Evolutionary conservation across 1,284 basidiomycete genomes (phyloP), one percentile per base, ranked within the genome.

Genomic region (Vanrija sp.): DNA sequence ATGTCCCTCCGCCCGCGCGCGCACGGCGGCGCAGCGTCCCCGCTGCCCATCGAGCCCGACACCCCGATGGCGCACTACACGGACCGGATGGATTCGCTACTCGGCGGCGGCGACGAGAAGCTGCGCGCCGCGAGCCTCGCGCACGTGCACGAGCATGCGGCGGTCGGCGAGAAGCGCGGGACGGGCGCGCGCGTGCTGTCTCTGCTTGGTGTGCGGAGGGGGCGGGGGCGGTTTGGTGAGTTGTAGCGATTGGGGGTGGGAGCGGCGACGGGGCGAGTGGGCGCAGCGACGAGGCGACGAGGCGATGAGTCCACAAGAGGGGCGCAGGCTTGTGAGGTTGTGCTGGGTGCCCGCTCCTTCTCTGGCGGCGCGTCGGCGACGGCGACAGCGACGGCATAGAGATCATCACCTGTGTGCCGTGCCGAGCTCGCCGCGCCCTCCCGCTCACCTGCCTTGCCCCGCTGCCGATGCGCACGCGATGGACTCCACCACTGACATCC

Each of bases 41-140:
- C 46, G 18, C 25, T 28, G 14, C 23, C n/a, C 19, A 9, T 29
- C 19, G 52, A 60, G 49, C 55, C 58, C 42, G 59, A 61, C 47
- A 61, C 59, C 18, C 59, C 59, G 8, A 46, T 38, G 6, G 46
- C 55, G 45, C 59, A 61, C 59, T 57, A 61, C 44, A 43, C 50
- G n/a, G 54, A 47, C 18, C 21, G n/a, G 26, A 29, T 51, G 18
- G 49, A 43, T 5, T 23, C 21, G 21, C 21, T 23, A 2, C 21
- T 23, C 21, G 21, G 21, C 21, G 34, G 34, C 34, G 12, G 34
- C 34, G 54, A 49, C 34, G 55, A 52, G 38, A 45, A 39, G 29
- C 26, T 47, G 38, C 50, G 43, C 52, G 10, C 9, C 10, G 34
- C 34, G 34, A 34, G 34, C 34, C 12, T 34, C 9, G 34, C 34